Percentiles rank a stretch among this genome's conserved stretches.
phyloP scores from a whole-genome alignment of 208 protist species.

The Wallacemonas collosoma region DNA sequence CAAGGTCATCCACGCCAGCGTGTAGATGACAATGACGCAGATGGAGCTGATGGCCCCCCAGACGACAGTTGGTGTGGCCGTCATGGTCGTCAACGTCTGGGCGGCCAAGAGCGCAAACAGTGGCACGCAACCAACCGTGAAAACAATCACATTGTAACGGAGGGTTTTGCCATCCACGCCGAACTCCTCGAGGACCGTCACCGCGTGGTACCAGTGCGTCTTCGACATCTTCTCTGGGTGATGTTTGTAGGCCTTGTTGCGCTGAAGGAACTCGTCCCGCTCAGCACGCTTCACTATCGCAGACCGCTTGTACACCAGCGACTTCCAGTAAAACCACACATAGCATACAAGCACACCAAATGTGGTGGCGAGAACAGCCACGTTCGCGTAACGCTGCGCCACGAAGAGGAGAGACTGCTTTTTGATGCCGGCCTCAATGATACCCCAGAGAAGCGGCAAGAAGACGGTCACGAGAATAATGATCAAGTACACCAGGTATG shows the following conservation, averaged over 20 bases:
- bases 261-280: conserved; percentile 71
- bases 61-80: conserved; percentile 45
- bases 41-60: conserved; percentile 70
- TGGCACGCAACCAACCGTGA: conserved; percentile 77
- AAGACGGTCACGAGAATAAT: conserved; percentile 66
- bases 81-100: conserved; percentile 54
- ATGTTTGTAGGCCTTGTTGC: conserved; percentile 54
- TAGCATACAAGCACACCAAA: conserved; percentile 78
- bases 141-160: conserved; percentile 71
- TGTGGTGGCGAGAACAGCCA: conserved; percentile 53
- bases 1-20: conserved; percentile 73
- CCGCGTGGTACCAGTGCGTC: conserved; percentile 85
- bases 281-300: conserved; percentile 40
- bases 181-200: conserved; percentile 82
- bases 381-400: conserved; percentile 67
- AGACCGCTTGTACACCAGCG: conserved; percentile 62
- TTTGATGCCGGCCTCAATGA: conserved; percentile 55
- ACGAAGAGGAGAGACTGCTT: conserved; percentile 72
- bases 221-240: conserved; percentile 52
- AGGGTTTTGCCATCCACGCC: conserved; percentile 78
- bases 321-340: conserved; percentile 77
- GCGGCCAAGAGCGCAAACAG: conserved; percentile 75
- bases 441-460: conserved; percentile 75
- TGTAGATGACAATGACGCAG: conserved; percentile 59
- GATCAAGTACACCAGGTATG: conserved; percentile 71